Evolutionary conservation across 148 eudicot genomes (phyloP).

Genomic region (Amaranthus hypochondriacus): DNA sequence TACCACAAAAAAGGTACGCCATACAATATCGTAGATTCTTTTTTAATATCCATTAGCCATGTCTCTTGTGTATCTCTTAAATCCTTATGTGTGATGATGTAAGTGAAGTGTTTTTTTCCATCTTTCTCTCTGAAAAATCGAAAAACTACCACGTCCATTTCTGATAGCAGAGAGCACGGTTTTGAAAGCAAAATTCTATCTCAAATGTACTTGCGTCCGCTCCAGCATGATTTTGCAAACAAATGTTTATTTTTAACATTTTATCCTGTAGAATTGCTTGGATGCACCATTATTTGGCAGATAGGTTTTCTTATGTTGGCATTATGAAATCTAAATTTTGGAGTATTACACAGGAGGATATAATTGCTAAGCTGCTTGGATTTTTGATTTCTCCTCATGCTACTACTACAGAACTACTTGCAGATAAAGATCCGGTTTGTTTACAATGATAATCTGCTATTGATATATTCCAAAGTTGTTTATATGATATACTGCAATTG

Average conservation of each 20-base stretch:
- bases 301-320: constrained; percentile 1
- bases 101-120: not conserved
- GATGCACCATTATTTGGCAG: not conserved
- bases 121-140: not conserved
- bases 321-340: not conserved
- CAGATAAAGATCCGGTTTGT: constrained; percentile 85
- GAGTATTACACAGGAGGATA: constrained; percentile 59
- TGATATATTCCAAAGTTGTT: not conserved
- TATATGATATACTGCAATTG: constrained; percentile 8
- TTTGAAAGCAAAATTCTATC: not conserved
- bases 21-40: not conserved
- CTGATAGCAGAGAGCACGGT: not conserved
- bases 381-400: constrained; percentile 90
- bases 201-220: not conserved
- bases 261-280: not conserved
- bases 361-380: constrained; percentile 64
- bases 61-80: not conserved
- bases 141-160: not conserved
- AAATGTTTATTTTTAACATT: not conserved
- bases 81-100: not conserved
- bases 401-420: constrained; percentile 63
- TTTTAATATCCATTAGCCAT: not conserved
- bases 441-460: constrained; percentile 6
- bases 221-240: constrained; percentile 4
- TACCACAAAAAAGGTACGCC: constrained; percentile 66